Percentiles rank a stretch among this genome's conserved stretches.
Evolutionary conservation across 1,284 basidiomycete species (phyloP).

Genomic region (Naganishia sp.): DNA sequence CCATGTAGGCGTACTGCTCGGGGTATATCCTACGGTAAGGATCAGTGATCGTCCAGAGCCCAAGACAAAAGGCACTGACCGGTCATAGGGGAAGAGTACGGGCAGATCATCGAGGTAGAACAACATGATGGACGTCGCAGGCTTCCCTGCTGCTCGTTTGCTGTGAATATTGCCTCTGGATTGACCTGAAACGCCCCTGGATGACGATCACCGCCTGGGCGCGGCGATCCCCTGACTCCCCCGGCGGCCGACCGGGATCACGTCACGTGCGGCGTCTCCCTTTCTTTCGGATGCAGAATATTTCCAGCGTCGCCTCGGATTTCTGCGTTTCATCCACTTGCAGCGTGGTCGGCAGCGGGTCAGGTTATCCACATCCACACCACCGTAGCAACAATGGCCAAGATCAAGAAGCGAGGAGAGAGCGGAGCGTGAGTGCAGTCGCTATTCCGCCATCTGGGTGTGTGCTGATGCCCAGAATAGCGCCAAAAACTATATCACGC

Average conservation of each 20-base stretch:
- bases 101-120: slow-evolving; percentile 94
- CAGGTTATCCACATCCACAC: background rate
- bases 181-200: background rate
- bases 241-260: slow-evolving; percentile 13
- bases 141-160: too few relatives aligned
- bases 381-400: slow-evolving; percentile 66
- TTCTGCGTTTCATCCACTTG: too few relatives aligned
- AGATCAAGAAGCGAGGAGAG: slow-evolving; percentile 85
- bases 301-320: slow-evolving; percentile 1
- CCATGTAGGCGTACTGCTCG: slow-evolving; percentile 98
- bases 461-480: slow-evolving; percentile 38
- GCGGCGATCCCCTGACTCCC: slow-evolving; percentile 1
- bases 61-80: slow-evolving; percentile 38
- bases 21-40: slow-evolving; percentile 41
- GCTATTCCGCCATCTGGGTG: background rate
- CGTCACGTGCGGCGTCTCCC: slow-evolving; percentile 12
- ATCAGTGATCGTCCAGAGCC: slow-evolving; percentile 66
- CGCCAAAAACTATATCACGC: slow-evolving; percentile 92
- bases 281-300: slow-evolving; percentile 14
- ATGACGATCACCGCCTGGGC: background rate
- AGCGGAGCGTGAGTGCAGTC: slow-evolving; percentile 64
- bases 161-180: too few relatives aligned
- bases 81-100: slow-evolving; percentile 85
- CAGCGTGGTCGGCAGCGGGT: too few relatives aligned
- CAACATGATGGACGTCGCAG: slow-evolving; percentile 66